Evolutionary conservation across 768 basidiomycete species (phyloP), one percentile per base, ranked within the genome.

Genomic region (Pulveroboletus frians): DNA sequence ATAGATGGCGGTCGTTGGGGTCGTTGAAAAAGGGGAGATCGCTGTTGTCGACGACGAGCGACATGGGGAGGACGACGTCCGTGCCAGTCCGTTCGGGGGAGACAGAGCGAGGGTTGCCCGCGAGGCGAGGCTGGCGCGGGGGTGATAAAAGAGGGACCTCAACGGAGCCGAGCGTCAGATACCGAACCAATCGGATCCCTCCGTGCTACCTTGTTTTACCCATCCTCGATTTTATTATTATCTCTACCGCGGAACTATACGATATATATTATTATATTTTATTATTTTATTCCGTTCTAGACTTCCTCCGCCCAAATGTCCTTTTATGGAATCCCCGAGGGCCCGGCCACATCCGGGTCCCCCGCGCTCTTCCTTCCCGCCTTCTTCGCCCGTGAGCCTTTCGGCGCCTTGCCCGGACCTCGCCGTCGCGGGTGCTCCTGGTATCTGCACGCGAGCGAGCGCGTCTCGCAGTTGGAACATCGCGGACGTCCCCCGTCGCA

Each of bases 341-440:
- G 62, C 2, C 61, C 61, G 62, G 61, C 59, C 59, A 41, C 35
- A 27, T 65, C 63, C 62, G 55, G 50, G 41, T 50, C 53, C 47
- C 41, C 61, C 54, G 53, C 54, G 54, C 56, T 47, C 56, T 48
- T 64, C 51, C 50, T 58, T 55, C 62, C 61, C 39, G 56, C 55
- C 60, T 72, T 77, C 70, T 73, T 78, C 48, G 68, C 58, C 55
- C 73, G 76, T 32, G 72, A 69, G 11, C 83, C 82, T 60, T 82
- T 83, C 27, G 81, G 79, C 37, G 83, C 82, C 69, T 84, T 88
- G 23, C 86, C 87, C 48, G 86, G 85, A 1, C 88, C 88, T 41
- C 88, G 78, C 30, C 87, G 78, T 61, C 77, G 66, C 9, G 71
- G 69, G 18, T 72, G 65, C 18, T 70, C 68, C 42, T 75, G 76